Percentiles rank a stretch among this genome's conserved stretches.
These are phyloP conservation scores for Collybia sordida DNA, from an alignment of 768 basidiomycete species.

Conservation along the genomic window DNA sequence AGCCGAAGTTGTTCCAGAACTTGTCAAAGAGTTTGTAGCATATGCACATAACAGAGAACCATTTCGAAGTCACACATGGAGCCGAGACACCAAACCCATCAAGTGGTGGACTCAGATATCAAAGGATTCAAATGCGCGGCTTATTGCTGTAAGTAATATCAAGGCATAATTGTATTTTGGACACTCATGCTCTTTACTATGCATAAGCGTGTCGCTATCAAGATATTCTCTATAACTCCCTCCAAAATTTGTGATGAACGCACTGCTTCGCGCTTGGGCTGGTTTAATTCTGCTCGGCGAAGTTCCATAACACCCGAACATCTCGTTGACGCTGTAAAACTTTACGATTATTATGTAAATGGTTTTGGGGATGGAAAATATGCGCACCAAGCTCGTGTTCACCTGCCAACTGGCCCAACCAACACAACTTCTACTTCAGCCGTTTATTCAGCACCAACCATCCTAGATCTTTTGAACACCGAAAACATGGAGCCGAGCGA, in stretches of 20 bases:
- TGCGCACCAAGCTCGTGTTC: constrained; percentile 16
- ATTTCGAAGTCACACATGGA: constrained; percentile 12
- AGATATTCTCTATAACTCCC: constrained; percentile 24
- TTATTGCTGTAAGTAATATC: constrained; percentile 14
- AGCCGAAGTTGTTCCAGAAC: constrained; percentile 7
- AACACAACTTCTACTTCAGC: not conserved
- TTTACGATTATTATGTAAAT: constrained; percentile 12
- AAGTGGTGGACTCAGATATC: constrained; percentile 19
- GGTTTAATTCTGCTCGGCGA: constrained; percentile 22
- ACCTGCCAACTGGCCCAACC: constrained; percentile 1
- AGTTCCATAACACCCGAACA: constrained; percentile 23
- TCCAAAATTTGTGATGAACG: constrained; percentile 28
- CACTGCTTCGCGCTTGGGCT: constrained; percentile 23
- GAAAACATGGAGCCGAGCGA: constrained; percentile 9
- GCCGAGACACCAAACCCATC: constrained; percentile 10
- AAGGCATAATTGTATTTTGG: not conserved
- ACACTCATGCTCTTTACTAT: not conserved
- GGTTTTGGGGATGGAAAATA: constrained; percentile 14
- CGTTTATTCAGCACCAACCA: constrained; percentile 7
- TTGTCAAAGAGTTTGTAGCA: constrained; percentile 17
- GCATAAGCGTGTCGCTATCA: constrained; percentile 16
- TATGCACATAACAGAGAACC: constrained; percentile 21
- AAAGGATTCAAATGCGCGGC: constrained; percentile 19
- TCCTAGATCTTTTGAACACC: constrained; percentile 14
- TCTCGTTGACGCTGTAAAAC: constrained; percentile 12